Evolutionary conservation across 345 rosid genomes (phyloP).

Genomic region (thale cress (Arabidopsis thaliana)): DNA sequence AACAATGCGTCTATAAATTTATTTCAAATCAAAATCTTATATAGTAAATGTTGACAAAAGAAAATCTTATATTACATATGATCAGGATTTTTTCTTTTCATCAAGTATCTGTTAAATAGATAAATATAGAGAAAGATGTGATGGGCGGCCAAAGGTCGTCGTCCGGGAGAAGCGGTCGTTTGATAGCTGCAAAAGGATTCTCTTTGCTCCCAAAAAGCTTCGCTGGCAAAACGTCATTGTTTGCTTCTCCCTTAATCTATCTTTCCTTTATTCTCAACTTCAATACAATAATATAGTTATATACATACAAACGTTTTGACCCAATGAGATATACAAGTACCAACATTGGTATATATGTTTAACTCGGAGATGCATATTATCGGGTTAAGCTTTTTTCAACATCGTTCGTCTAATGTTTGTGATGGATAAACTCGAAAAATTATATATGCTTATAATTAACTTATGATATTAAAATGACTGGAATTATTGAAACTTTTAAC

Average conservation of each 20-base stretch:
- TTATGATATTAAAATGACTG: no score
- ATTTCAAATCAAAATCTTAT: not conserved
- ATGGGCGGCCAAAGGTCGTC: conserved; percentile 42
- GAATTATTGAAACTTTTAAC: no score
- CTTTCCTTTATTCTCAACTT: conserved; percentile 27
- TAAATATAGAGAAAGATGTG: not conserved
- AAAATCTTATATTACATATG: not conserved
- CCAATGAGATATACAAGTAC: not conserved
- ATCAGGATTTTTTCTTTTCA: not conserved
- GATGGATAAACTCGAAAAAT: not conserved
- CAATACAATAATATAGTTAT: not conserved
- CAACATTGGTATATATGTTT: not conserved
- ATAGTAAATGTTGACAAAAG: not conserved
- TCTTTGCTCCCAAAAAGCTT: conserved; percentile 38
- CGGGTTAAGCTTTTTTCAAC: conserved; percentile 14
- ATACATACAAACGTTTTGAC: not conserved
- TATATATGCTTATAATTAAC: not conserved
- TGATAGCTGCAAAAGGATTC: conserved; percentile 44
- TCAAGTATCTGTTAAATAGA: not conserved
- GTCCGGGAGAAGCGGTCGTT: conserved; percentile 45
- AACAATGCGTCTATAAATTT: not conserved
- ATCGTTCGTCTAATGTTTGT: conserved; percentile 8
- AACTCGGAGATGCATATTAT: not conserved
- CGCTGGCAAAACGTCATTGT: conserved; percentile 41
- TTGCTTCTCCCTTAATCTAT: conserved; percentile 41